These are phyloP conservation scores for Penicillium hordei DNA, from an alignment of 2,329 filamentous ascomycete species.

Conservation along the genomic window DNA sequence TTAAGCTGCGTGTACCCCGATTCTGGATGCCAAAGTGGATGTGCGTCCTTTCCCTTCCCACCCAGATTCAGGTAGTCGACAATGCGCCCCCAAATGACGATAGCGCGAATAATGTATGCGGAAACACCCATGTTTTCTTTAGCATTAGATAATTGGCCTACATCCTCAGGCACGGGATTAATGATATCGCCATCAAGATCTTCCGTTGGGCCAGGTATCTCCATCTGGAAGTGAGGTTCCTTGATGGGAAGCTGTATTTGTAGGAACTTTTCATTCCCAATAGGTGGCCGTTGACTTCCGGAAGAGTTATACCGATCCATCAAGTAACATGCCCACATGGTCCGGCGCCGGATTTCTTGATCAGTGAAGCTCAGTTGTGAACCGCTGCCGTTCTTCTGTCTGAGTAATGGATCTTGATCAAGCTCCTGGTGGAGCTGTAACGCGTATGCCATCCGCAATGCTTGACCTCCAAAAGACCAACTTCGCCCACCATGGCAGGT, in stretches of 20 bases:
- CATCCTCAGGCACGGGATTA: slow-evolving; percentile 61
- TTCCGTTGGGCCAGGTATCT: slow-evolving; percentile 86
- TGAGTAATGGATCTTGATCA: slow-evolving; percentile 71
- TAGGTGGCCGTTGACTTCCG: slow-evolving; percentile 86
- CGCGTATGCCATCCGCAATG: slow-evolving; percentile 94
- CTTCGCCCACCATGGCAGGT: slow-evolving; percentile 94
- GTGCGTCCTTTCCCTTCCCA: slow-evolving; percentile 73
- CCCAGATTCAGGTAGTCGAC: slow-evolving; percentile 89
- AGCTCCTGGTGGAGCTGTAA: slow-evolving; percentile 90
- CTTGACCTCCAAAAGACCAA: slow-evolving; percentile 94
- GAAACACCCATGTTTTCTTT: slow-evolving; percentile 91
- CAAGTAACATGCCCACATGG: slow-evolving; percentile 97
- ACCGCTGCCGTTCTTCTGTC: slow-evolving; percentile 56
- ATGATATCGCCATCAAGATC: slow-evolving; percentile 70
- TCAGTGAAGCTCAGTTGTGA: slow-evolving; percentile 82
- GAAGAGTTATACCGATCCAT: slow-evolving; percentile 99
- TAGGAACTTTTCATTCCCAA: slow-evolving; percentile 84
- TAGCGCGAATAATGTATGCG: slow-evolving; percentile 81
- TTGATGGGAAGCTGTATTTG: slow-evolving; percentile 88
- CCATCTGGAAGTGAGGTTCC: slow-evolving; percentile 85
- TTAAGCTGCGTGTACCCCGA: slow-evolving; percentile 73
- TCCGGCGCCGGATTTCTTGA: slow-evolving; percentile 84
- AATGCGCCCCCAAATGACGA: slow-evolving; percentile 86
- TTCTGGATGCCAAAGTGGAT: slow-evolving; percentile 78
- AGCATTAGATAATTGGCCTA: slow-evolving; percentile 64